Conservation (phyloP, 2,329 filamentous ascomycete genomes). For the Fusarium stilboides region DNA sequence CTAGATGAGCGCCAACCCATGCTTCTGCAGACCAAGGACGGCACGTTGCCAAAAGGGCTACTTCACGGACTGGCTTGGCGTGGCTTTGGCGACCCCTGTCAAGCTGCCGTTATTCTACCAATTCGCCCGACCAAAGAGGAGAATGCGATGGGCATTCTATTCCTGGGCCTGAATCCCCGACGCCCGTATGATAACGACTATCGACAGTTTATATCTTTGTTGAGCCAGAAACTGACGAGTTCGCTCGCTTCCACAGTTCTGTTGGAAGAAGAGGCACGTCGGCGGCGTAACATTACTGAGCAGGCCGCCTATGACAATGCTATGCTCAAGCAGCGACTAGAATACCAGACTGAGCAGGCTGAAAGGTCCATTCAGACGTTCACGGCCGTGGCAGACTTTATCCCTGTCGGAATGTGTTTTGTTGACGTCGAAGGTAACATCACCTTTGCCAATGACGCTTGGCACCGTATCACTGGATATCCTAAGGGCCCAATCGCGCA, state of each 20-base stretch:
- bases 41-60: conserved; percentile 70
- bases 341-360: conserved; percentile 66
- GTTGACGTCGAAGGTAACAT: conserved; percentile 75
- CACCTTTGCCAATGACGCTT: conserved; percentile 80
- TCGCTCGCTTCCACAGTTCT: conserved; percentile 79
- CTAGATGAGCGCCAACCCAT: conserved; percentile 57
- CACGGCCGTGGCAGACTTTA: conserved; percentile 79
- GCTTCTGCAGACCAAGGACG: conserved; percentile 60
- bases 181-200: conserved; percentile 83
- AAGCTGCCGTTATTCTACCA: conserved; percentile 77
- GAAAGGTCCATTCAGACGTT: conserved; percentile 75
- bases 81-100: conserved; percentile 76
- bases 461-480: conserved; percentile 67
- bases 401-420: conserved; percentile 82
- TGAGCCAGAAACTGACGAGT: conserved; percentile 72
- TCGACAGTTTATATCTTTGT: conserved; percentile 73
- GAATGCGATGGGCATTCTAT: conserved; percentile 75
- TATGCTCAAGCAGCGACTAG: conserved; percentile 76
- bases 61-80: conserved; percentile 73
- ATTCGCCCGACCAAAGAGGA: conserved; percentile 78
- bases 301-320: conserved; percentile 78
- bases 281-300: conserved; percentile 64
- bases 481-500: conserved; percentile 53
- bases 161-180: conserved; percentile 79
- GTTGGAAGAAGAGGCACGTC: conserved; percentile 78